A percentile compares a stretch with the other conserved stretches of the same genome.
These are phyloP conservation scores for Gonapodya sp. DNA, from an alignment of 192 early-diverging fungal species.

Conservation along the genomic window DNA sequence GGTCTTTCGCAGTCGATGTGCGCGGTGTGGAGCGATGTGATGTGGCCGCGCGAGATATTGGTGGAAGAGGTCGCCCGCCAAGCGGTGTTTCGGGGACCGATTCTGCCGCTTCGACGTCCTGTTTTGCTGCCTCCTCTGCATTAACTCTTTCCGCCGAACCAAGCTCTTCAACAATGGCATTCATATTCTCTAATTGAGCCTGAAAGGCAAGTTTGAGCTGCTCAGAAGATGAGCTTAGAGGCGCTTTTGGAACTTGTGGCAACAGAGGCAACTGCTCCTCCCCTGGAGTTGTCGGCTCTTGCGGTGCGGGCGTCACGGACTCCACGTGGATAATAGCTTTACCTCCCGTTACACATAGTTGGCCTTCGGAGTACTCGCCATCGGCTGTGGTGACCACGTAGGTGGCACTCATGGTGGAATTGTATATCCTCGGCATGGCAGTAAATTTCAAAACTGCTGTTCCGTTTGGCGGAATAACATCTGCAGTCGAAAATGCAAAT, in stretches of 20 bases:
- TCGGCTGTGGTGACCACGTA: slow-evolving; percentile 37
- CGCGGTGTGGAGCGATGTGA: not conserved
- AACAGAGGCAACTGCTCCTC: not conserved
- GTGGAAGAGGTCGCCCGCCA: not conserved
- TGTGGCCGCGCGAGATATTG: not conserved
- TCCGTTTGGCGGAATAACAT: slow-evolving; percentile 25
- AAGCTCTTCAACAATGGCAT: not conserved
- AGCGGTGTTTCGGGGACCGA: not conserved
- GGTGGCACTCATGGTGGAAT: slow-evolving; percentile 26
- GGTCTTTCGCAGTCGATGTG: not conserved
- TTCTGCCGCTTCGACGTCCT: slow-evolving; percentile 1
- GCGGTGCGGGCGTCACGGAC: not conserved
- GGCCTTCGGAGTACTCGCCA: slow-evolving; percentile 42
- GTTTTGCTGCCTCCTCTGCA: slow-evolving; percentile 1
- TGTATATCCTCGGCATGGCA: slow-evolving; percentile 39
- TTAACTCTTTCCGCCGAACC: slow-evolving; percentile 10
- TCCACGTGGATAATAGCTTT: slow-evolving; percentile 48
- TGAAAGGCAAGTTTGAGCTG: slow-evolving; percentile 7
- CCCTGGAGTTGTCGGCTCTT: not conserved
- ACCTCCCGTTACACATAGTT: slow-evolving; percentile 34
- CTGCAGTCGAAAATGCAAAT: not conserved
- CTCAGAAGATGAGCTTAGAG: not conserved
- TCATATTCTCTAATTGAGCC: slow-evolving; percentile 8
- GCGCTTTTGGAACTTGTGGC: slow-evolving; percentile 1
- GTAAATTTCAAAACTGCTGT: slow-evolving; percentile 25